Evolutionary conservation across 1,139 yeast species (phyloP), one percentile per base, ranked within the genome.

Genomic region (Diutina mesorugosa): DNA sequence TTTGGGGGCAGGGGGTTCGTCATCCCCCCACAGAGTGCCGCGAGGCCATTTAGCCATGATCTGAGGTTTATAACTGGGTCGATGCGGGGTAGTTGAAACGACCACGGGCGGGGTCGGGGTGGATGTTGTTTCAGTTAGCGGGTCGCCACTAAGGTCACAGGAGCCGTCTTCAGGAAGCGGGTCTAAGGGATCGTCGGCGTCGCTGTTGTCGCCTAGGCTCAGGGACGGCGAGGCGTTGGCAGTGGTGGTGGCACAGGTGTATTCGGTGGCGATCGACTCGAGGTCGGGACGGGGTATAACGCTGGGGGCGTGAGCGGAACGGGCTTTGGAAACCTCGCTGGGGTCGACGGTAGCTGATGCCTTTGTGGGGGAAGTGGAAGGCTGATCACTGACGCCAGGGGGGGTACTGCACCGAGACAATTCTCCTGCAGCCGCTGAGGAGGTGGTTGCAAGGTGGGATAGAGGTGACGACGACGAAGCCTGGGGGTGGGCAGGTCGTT

Each of bases 251-350:
- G 51, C 32, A 32, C 10, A 6, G 29, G 53, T 50, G 28, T 32
- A 50, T n/a, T 50, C 53, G n/a, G 53, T 7, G 14, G 7, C 26
- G 28, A 50, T 50, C 29, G 53, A 50, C 53, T 50, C 53, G 45
- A 50, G 53, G 16, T 50, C 53, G n/a, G 53, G 53, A 4, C 28
- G 32, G 28, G 35, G 18, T n/a, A 45, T 45, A 18, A 16, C 26
- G 26, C 26, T 45, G 47, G 47, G 26, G 16, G 26, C 12, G 14
- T 5, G n/a, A 14, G n/a, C 41, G 41, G 41, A 8, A 9, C 12
- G 9, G 35, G 35, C 35, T 8, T 8, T 9, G 12, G 35, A 32
- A 9, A 10, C 45, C 45, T 41, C 45, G 16, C 16, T 9, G 45
- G 9, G 35, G 12, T 32, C 12, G 41, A 35, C n/a, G n/a, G 41